phyloP scores from a whole-genome alignment of 2,329 filamentous ascomycete species.

The Alternaria viburni region DNA sequence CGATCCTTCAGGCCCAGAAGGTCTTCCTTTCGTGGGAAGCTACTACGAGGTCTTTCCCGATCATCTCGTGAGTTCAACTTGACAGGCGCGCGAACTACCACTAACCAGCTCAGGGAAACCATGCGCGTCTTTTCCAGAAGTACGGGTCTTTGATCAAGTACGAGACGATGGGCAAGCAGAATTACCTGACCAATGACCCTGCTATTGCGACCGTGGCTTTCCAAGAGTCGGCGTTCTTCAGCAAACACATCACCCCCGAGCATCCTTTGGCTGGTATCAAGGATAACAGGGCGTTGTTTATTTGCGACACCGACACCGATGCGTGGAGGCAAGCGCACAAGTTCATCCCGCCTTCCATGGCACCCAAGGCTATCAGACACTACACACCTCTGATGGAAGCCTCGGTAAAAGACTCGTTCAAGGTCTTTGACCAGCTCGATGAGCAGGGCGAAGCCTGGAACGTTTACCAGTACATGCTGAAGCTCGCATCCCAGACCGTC shows the following conservation, averaged over 20 bases:
- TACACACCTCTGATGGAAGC: conserved; percentile 20
- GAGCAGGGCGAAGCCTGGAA: conserved; percentile 20
- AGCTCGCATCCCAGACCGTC: conserved; percentile 16
- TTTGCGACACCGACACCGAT: conserved; percentile 16
- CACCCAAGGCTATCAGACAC: conserved; percentile 17
- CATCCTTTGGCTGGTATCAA: conserved; percentile 17
- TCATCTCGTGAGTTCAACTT: conserved; percentile 13
- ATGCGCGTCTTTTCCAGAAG: conserved; percentile 18
- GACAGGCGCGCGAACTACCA: not conserved
- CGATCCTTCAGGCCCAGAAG: conserved; percentile 14
- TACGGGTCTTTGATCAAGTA: conserved; percentile 18
- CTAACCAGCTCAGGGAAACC: conserved; percentile 12
- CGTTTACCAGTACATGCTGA: conserved; percentile 24
- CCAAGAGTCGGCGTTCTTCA: conserved; percentile 18
- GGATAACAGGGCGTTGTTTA: conserved; percentile 15
- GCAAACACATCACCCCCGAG: conserved; percentile 12
- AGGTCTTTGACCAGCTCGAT: conserved; percentile 23
- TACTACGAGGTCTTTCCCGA: conserved; percentile 22
- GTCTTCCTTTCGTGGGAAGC: conserved; percentile 20
- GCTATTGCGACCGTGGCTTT: conserved; percentile 16
- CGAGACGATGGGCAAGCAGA: conserved; percentile 13
- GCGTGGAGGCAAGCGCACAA: conserved; percentile 17
- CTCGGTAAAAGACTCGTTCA: conserved; percentile 16
- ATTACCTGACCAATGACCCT: conserved; percentile 18
- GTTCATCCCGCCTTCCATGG: conserved; percentile 19